phyloP scores from a whole-genome alignment of 257 asterid genomes.

The Solanum pimpinellifolium region DNA sequence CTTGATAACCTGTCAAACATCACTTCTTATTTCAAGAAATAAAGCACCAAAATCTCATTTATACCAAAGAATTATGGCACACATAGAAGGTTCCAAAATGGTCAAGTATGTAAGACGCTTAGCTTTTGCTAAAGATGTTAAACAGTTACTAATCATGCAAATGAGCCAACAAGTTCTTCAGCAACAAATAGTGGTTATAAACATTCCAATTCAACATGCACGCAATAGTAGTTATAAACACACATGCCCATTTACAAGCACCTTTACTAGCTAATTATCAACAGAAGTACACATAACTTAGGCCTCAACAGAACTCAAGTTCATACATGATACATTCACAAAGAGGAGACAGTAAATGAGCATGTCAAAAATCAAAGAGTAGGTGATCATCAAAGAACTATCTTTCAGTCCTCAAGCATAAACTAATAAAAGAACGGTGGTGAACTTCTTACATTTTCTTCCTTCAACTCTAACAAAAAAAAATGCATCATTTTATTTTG shows the following conservation, averaged over 20 bases:
- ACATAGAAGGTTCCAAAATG: background rate
- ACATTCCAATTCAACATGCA: background rate
- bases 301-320: background rate
- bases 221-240: background rate
- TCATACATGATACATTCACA: background rate
- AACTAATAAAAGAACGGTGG: background rate
- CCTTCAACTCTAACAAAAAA: background rate
- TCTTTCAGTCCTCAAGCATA: background rate
- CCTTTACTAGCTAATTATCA: background rate
- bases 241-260: background rate
- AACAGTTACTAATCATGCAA: background rate
- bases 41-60: slow-evolving; percentile 2
- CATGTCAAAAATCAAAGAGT: background rate
- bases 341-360: background rate
- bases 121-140: background rate
- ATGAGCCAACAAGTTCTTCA: background rate
- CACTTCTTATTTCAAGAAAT: slow-evolving; percentile 11
- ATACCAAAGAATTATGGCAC: background rate
- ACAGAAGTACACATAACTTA: background rate
- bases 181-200: background rate
- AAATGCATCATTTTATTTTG: background rate
- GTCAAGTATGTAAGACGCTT: background rate
- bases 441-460: background rate
- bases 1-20: slow-evolving; percentile 66
- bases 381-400: background rate